phyloP scores from a whole-genome alignment of 495 filamentous ascomycete species.

The Chlorociboria aeruginascens region DNA sequence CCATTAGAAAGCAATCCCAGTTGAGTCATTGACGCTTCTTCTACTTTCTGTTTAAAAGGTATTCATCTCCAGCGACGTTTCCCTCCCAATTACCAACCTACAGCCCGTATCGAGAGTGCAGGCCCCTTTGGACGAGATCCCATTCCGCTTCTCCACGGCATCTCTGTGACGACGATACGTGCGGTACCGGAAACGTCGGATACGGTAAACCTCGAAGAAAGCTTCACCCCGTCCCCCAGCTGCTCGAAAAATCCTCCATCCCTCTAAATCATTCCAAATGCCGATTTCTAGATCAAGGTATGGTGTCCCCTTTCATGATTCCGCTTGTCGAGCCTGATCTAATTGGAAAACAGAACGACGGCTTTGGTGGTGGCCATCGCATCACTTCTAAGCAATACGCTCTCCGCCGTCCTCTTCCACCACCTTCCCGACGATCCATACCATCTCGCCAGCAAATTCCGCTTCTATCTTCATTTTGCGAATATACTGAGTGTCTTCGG shows the following conservation, averaged over 20 bases:
- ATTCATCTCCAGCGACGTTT: too few species aligned
- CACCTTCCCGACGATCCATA: constrained; percentile 18
- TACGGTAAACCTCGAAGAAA: not conserved
- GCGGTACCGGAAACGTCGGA: not conserved
- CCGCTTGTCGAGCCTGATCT: not conserved
- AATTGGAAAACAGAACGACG: constrained; percentile 7
- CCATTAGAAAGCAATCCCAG: too few species aligned
- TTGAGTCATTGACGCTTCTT: too few species aligned
- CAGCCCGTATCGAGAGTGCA: too few species aligned
- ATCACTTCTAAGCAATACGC: constrained; percentile 11
- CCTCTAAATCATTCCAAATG: not conserved
- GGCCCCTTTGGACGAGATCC: too few species aligned
- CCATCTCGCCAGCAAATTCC: constrained; percentile 13
- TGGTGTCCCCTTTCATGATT: not conserved
- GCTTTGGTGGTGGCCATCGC: constrained; percentile 11
- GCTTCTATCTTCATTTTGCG: constrained; percentile 17
- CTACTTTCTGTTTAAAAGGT: too few species aligned
- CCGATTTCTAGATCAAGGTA: constrained; percentile 6
- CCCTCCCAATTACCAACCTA: too few species aligned
- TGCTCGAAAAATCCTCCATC: not conserved
- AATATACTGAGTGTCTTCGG: constrained; percentile 19
- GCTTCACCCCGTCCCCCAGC: not conserved
- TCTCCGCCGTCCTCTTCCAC: constrained; percentile 10
- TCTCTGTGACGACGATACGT: not conserved
- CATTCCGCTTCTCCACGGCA: too few species aligned